Evolutionary conservation across 345 rosid species (phyloP), one percentile per base, ranked within the genome.

Genomic region (Zanthoxylum bungeanum): DNA sequence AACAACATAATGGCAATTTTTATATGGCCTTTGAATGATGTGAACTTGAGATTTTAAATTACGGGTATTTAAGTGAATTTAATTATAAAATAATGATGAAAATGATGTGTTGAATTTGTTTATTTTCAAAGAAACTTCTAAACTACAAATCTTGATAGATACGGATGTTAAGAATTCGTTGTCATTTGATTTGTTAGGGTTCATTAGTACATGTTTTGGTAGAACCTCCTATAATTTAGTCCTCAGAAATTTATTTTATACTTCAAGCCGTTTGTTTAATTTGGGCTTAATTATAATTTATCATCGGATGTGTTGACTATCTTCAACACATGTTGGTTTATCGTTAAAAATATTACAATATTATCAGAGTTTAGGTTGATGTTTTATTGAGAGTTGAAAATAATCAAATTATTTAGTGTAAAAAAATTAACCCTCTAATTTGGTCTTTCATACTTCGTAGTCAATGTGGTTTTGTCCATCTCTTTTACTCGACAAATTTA

Each of bases 101-200:
- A 61, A 42, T 24, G 58, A 66, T 55, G 68, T 47, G 65, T 34
- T 63, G 63, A 34, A 30, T 49, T 61, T 71, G 46, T n/a, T 36
- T 73, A 28, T 28, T 3, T 28, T 14, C 33, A 36, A 73, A 56
- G 67, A 64, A 52, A 70, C 42, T 46, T 69, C 34, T 17, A 40
- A 31, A 9, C 21, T 44, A 57, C 9, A 27, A n/a, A n/a, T n/a
- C n/a, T 46, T 33, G 47, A 44, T 64, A 3, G 57, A 62, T 55
- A 22, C 34, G n/a, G 28, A 36, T 37, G 63, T 60, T 68, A 4
- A 60, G 68, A 17, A 50, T 64, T 68, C 73, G 0, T 24, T 68
- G 62, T 39, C 66, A 40, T 30, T 30, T 30, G 47, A 60, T 60
- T 27, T 68, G 9, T 33, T 28, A 51, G 17, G 56, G 33, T 4